Conservation (phyloP, 169 alveolate genomes). For the Plasmodium inui region DNA sequence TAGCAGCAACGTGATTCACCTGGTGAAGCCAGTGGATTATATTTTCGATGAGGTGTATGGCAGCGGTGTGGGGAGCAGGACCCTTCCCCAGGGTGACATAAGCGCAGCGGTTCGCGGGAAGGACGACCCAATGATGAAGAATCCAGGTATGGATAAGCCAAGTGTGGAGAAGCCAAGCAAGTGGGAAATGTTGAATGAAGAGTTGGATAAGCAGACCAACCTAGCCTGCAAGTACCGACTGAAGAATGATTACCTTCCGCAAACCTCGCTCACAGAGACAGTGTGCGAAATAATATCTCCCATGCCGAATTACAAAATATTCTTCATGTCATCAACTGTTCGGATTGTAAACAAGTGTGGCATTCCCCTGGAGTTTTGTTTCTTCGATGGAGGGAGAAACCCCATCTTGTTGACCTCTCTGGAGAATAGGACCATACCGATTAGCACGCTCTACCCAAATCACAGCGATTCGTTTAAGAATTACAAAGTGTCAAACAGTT, state of each 20-base stretch:
- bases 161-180: constrained; percentile 3
- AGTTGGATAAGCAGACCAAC: constrained; percentile 52
- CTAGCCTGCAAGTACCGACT: constrained; percentile 10
- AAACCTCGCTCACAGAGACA: constrained; percentile 59
- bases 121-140: background rate
- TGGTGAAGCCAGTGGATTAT: constrained; percentile 46
- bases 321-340: constrained; percentile 87
- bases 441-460: constrained; percentile 64
- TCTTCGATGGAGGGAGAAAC: constrained; percentile 80
- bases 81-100: background rate
- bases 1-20: constrained; percentile 51
- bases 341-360: constrained; percentile 86
- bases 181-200: constrained; percentile 20
- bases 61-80: background rate
- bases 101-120: background rate
- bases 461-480: constrained; percentile 70
- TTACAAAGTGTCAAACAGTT: constrained; percentile 68
- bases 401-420: constrained; percentile 82
- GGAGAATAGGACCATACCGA: constrained; percentile 80
- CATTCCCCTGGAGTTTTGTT: constrained; percentile 86
- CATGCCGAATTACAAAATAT: constrained; percentile 87
- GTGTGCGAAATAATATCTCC: constrained; percentile 88
- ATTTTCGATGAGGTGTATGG: constrained; percentile 19
- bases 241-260: constrained; percentile 43
- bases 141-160: background rate